phyloP scores from a whole-genome alignment of 1,139 yeast species.

The Yamadazyma oceani region DNA sequence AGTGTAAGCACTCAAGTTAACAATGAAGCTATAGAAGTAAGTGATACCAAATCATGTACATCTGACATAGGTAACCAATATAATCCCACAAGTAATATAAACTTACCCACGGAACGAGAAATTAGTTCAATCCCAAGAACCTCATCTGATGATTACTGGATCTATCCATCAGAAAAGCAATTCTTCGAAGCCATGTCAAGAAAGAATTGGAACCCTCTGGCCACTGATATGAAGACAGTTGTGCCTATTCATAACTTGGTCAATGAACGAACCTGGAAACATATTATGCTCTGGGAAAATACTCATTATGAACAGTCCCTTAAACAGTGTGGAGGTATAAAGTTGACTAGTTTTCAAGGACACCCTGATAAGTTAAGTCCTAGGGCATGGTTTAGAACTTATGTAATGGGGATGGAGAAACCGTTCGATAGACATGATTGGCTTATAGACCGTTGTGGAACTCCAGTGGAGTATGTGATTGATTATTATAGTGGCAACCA shows the following conservation, averaged over 20 bases:
- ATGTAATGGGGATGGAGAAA: slow-evolving; percentile 59
- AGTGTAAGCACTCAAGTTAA: slow-evolving; percentile 28
- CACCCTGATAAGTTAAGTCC: slow-evolving; percentile 86
- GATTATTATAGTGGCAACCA: slow-evolving; percentile 79
- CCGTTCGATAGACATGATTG: slow-evolving; percentile 99
- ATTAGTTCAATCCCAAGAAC: slow-evolving; percentile 86
- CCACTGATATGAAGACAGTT: slow-evolving; percentile 81
- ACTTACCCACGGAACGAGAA: slow-evolving; percentile 67
- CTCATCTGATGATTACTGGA: slow-evolving; percentile 67
- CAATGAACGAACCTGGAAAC: slow-evolving; percentile 90
- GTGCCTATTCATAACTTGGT: slow-evolving; percentile 95
- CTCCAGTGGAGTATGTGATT: slow-evolving; percentile 81
- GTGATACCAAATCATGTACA: slow-evolving; percentile 46
- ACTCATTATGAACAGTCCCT: slow-evolving; percentile 52
- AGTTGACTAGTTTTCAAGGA: slow-evolving; percentile 84
- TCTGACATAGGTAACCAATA: slow-evolving; percentile 29
- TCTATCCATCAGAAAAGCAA: slow-evolving; percentile 94
- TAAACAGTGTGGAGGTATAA: slow-evolving; percentile 74
- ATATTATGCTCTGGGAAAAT: slow-evolving; percentile 80
- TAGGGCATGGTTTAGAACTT: slow-evolving; percentile 73
- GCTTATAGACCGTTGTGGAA: slow-evolving; percentile 87
- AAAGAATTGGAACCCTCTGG: slow-evolving; percentile 83
- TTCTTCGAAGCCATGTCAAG: slow-evolving; percentile 93
- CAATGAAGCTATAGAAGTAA: slow-evolving; percentile 43
- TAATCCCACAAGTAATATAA: slow-evolving; percentile 21